Evolutionary conservation across 192 early-diverging fungal species (phyloP).

Genomic region (Haplosporangium gracile): DNA sequence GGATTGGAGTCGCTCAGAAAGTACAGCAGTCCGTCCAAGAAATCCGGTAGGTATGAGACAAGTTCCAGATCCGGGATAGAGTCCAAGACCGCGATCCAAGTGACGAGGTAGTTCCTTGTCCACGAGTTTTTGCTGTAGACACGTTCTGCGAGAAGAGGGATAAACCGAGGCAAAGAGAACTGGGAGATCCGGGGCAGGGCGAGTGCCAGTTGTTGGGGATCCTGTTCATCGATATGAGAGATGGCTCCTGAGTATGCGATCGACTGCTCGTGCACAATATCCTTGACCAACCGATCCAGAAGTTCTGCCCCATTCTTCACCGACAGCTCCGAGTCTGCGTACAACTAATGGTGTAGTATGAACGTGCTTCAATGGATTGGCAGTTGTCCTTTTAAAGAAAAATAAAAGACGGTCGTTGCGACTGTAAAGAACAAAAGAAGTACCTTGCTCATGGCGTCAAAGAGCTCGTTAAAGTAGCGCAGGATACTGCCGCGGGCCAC

Average conservation of each 20-base stretch:
- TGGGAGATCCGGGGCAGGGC: conserved; percentile 73
- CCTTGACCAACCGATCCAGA: conserved; percentile 94
- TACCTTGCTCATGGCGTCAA: conserved; percentile 96
- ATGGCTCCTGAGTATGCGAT: conserved; percentile 72
- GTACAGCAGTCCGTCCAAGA: conserved; percentile 90
- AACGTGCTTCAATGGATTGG: not conserved
- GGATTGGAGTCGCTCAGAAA: conserved; percentile 92
- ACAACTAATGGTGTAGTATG: conserved; percentile 63
- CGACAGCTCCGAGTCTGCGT: conserved; percentile 89
- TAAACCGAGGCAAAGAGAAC: conserved; percentile 94
- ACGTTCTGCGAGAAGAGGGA: conserved; percentile 93
- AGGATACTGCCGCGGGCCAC: conserved; percentile 92
- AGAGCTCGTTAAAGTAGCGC: conserved; percentile 95
- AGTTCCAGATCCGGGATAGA: conserved; percentile 96
- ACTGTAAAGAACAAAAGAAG: conserved; percentile 5
- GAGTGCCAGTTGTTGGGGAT: conserved; percentile 54
- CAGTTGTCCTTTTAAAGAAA: not conserved
- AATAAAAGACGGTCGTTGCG: not conserved
- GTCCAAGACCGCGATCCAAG: conserved; percentile 94
- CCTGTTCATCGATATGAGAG: conserved; percentile 47
- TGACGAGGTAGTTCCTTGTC: conserved; percentile 92
- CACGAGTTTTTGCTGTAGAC: conserved; percentile 92
- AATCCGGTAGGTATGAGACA: conserved; percentile 91
- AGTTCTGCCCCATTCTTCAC: conserved; percentile 97
- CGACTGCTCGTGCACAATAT: conserved; percentile 94